Evolutionary conservation across 768 basidiomycete genomes (phyloP).

Genomic region (Tricholoma sp.): DNA sequence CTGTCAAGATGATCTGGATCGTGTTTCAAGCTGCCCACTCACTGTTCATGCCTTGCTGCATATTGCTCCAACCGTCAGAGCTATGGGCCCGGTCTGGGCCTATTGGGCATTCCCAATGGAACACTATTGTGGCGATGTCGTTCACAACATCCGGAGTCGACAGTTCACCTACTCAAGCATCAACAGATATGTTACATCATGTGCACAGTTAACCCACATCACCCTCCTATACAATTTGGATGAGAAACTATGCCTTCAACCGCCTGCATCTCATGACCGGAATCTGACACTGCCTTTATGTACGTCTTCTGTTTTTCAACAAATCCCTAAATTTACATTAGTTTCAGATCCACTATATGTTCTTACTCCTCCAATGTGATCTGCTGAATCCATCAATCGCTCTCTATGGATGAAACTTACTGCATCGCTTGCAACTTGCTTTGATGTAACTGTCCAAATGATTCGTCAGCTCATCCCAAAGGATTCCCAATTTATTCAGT

Average conservation of each 20-base stretch:
- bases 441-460: neutral
- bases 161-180: conserved; percentile 26
- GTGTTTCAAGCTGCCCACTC: neutral
- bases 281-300: conserved; percentile 6
- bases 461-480: neutral
- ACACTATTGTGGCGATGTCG: neutral
- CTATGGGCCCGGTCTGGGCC: neutral
- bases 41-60: conserved; percentile 20
- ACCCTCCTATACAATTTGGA: conserved; percentile 19
- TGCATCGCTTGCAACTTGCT: neutral
- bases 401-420: neutral
- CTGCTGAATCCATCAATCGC: neutral
- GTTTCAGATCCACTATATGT: neutral
- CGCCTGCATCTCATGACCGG: neutral
- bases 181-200: conserved; percentile 20
- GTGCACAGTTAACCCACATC: conserved; percentile 29
- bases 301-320: conserved; percentile 1
- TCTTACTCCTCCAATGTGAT: neutral
- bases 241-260: conserved; percentile 17
- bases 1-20: neutral
- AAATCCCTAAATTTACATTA: neutral
- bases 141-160: neutral
- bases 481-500: conserved; percentile 13
- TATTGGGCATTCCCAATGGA: conserved; percentile 2
- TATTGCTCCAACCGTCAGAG: conserved; percentile 25